Conservation (phyloP, 257 asterid species). For the Sherardia arvensis region DNA sequence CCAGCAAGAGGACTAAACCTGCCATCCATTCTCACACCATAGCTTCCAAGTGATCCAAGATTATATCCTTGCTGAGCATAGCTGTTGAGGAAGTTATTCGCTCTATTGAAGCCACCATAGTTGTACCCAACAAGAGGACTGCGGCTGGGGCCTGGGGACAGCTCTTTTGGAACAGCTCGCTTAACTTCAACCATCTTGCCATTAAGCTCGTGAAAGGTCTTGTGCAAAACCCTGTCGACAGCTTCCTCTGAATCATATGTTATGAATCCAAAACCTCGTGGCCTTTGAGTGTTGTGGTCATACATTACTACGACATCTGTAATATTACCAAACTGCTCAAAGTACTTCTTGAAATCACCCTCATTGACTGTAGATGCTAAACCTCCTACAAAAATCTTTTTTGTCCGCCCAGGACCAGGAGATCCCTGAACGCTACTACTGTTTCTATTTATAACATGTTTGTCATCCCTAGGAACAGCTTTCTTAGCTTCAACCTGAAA, state of each 20-base stretch:
- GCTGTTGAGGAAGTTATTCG: slow-evolving; percentile 45
- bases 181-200: slow-evolving; percentile 82
- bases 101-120: slow-evolving; percentile 54
- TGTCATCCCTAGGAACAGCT: slow-evolving; percentile 82
- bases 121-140: slow-evolving; percentile 54
- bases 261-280: slow-evolving; percentile 76
- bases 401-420: slow-evolving; percentile 70
- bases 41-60: slow-evolving; percentile 47
- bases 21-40: slow-evolving; percentile 58
- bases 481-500: slow-evolving; percentile 84
- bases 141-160: slow-evolving; percentile 59
- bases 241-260: slow-evolving; percentile 78
- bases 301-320: slow-evolving; percentile 77
- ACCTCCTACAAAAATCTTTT: slow-evolving; percentile 90
- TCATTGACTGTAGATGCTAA: slow-evolving; percentile 74
- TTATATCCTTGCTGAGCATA: slow-evolving; percentile 53
- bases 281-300: slow-evolving; percentile 81
- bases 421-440: slow-evolving; percentile 62
- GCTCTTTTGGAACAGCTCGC: slow-evolving; percentile 74
- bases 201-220: slow-evolving; percentile 68
- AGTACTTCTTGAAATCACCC: slow-evolving; percentile 62
- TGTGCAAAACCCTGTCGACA: slow-evolving; percentile 61
- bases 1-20: slow-evolving; percentile 52
- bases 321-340: slow-evolving; percentile 66
- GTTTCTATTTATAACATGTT: slow-evolving; percentile 43